Percentiles rank a stretch among this genome's conserved stretches.
phyloP scores from a whole-genome alignment of 2,329 filamentous ascomycete species.

The Colletotrichum sp. region DNA sequence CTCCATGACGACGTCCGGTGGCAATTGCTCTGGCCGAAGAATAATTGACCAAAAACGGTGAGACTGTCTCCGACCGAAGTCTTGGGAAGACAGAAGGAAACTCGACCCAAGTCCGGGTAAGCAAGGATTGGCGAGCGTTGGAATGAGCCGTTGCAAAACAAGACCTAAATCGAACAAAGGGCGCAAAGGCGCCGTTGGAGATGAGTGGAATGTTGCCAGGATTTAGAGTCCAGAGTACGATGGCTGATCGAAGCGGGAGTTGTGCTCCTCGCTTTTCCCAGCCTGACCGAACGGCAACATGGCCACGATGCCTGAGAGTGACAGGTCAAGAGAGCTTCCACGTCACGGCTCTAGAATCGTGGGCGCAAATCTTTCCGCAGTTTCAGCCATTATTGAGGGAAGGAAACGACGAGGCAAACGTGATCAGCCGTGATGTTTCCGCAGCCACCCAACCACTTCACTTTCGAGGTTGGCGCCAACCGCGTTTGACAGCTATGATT shows the following conservation, averaged over 20 bases:
- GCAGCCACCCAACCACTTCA: neutral
- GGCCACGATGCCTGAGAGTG: neutral
- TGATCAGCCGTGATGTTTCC: neutral
- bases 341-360: neutral
- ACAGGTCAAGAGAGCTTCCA: neutral
- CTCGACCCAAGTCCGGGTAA: neutral
- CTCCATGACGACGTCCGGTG: neutral
- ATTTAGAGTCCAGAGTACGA: neutral
- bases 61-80: neutral
- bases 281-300: neutral
- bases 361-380: neutral
- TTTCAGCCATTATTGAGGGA: neutral
- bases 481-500: neutral
- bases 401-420: neutral
- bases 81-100: neutral
- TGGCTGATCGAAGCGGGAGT: neutral
- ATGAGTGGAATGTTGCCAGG: neutral
- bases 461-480: neutral
- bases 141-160: neutral
- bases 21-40: neutral
- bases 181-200: neutral
- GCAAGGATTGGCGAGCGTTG: neutral
- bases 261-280: neutral
- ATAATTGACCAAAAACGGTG: neutral
- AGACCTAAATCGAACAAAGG: neutral